A percentile compares a stretch with the other conserved stretches of the same genome.
Conservation (phyloP, 108 stramenopile genomes). For the Epithemia pelagica region DNA sequence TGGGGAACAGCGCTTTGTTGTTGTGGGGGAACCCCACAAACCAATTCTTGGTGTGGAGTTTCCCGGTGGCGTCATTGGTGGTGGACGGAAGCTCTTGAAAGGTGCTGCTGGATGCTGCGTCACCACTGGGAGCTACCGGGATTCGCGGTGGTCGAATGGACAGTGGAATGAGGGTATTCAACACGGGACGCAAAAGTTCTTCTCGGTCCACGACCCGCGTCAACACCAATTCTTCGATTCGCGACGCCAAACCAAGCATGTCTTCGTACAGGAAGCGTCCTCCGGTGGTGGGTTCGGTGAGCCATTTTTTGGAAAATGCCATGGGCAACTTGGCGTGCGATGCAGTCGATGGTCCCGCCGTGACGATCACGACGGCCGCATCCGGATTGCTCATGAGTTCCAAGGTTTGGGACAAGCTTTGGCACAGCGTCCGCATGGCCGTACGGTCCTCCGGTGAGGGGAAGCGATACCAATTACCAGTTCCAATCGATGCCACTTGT, state of each 20-base stretch:
- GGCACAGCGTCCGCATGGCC: conserved; percentile 27
- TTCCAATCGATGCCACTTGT: conserved; percentile 39
- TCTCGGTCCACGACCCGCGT: conserved; percentile 36
- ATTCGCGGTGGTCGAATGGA: conserved; percentile 32
- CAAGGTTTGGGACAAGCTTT: conserved; percentile 33
- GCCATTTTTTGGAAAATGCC: conserved; percentile 30
- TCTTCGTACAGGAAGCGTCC: conserved; percentile 51
- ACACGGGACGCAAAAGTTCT: conserved; percentile 47
- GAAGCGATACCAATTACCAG: conserved; percentile 50
- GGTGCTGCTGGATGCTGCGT: not conserved
- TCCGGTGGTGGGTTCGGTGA: conserved; percentile 43
- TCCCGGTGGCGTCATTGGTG: conserved; percentile 7
- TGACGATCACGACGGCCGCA: conserved; percentile 46
- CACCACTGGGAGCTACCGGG: not conserved
- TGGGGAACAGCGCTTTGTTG: not conserved
- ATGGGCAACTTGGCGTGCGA: conserved; percentile 8
- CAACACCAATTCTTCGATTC: conserved; percentile 40
- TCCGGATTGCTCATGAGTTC: conserved; percentile 41
- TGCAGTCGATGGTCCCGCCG: conserved; percentile 45
- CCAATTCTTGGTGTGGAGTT: not conserved
- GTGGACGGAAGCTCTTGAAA: not conserved
- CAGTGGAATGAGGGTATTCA: conserved; percentile 65
- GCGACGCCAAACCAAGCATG: conserved; percentile 33
- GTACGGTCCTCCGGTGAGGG: conserved; percentile 38
- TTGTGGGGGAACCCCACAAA: not conserved